Conservation (phyloP, 192 early-diverging fungal species). For the Fimicolochytrium jonesii region DNA sequence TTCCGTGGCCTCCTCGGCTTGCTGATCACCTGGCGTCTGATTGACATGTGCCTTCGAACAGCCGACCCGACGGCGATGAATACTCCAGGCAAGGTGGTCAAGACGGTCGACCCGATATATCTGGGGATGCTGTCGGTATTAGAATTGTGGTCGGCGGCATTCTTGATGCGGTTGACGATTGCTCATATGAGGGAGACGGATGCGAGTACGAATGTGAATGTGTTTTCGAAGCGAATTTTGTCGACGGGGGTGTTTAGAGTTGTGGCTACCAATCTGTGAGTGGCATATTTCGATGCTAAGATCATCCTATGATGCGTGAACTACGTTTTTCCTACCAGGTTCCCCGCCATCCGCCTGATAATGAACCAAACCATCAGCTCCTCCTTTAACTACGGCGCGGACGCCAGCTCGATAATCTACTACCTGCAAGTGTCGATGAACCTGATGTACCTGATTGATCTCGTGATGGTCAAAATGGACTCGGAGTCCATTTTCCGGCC, state of each 20-base stretch:
- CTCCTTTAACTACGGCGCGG: not conserved
- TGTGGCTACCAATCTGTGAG: not conserved
- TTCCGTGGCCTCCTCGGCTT: not conserved
- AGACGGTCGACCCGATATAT: not conserved
- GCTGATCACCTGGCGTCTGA: not conserved
- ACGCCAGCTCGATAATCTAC: not conserved
- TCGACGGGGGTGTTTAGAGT: not conserved
- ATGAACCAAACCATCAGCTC: not conserved
- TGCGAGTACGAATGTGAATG: not conserved
- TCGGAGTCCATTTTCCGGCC: not conserved
- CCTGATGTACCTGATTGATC: slow-evolving; percentile 1
- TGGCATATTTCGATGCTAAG: no score
- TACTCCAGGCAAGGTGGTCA: not conserved
- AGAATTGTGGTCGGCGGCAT: not conserved
- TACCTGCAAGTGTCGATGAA: not conserved
- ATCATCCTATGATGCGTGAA: no score
- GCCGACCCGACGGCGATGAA: not conserved
- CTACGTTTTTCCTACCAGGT: no score
- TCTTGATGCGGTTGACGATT: not conserved
- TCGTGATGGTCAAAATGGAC: not conserved
- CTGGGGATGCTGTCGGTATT: not conserved
- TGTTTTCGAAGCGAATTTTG: not conserved
- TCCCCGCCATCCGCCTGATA: not conserved
- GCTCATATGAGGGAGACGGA: not conserved
- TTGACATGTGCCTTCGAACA: not conserved